A percentile compares a stretch with the other conserved stretches of the same genome.
Conservation (phyloP, 2,329 filamentous ascomycete genomes). For the Colletotrichum navitas region DNA sequence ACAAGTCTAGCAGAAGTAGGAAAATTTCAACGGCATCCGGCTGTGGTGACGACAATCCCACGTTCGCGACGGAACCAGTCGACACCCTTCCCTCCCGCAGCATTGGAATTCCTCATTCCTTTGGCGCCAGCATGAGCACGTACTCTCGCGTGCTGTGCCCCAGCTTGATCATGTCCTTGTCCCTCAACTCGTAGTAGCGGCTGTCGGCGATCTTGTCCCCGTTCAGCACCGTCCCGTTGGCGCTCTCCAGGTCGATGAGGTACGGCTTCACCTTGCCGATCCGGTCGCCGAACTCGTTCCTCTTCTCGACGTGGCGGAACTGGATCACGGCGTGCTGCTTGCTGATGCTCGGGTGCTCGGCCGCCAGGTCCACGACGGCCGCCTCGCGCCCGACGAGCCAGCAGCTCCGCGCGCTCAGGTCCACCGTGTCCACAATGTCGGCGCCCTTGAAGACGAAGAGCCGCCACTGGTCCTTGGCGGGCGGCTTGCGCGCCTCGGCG, state of each 20-base stretch:
- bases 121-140: constrained; percentile 85
- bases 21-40: neutral
- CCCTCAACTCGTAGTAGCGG: constrained; percentile 86
- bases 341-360: constrained; percentile 92
- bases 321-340: constrained; percentile 97
- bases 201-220: constrained; percentile 78
- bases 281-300: constrained; percentile 88
- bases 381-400: constrained; percentile 90
- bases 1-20: neutral
- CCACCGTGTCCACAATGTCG: constrained; percentile 84
- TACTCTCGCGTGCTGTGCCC: constrained; percentile 92
- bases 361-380: constrained; percentile 82
- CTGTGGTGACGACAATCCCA: too few species aligned
- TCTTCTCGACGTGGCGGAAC: constrained; percentile 86
- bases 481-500: constrained; percentile 88
- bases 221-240: constrained; percentile 90
- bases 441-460: constrained; percentile 92
- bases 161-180: constrained; percentile 91
- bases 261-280: constrained; percentile 86
- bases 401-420: constrained; percentile 81
- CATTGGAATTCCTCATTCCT: constrained; percentile 48
- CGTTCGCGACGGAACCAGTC: neutral
- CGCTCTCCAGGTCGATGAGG: constrained; percentile 92
- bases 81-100: neutral
- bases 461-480: constrained; percentile 83